Conservation (phyloP, 495 filamentous ascomycete genomes). For the Staphylotrichum longicolle region DNA sequence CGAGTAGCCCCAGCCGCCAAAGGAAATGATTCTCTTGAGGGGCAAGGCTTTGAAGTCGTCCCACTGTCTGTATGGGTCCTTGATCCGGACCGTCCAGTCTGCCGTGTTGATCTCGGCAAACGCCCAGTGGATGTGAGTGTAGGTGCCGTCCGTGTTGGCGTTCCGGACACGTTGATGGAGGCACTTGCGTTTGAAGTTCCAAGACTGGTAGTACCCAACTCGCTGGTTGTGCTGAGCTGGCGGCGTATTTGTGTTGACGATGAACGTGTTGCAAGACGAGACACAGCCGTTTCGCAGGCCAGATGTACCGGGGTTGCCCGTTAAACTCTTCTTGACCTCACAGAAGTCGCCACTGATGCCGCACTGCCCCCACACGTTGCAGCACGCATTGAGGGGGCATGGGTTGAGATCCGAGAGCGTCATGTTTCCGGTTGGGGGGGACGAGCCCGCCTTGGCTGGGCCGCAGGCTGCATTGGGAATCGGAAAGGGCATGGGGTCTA, state of each 20-base stretch:
- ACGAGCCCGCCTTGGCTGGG: slow-evolving; percentile 41
- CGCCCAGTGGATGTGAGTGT: slow-evolving; percentile 35
- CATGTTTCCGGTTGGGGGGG: slow-evolving; percentile 10
- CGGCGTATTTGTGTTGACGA: no score
- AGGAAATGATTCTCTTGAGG: slow-evolving; percentile 36
- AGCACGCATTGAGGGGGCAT: slow-evolving; percentile 24
- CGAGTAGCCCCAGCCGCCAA: slow-evolving; percentile 44
- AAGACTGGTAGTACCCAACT: no score
- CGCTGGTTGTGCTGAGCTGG: no score
- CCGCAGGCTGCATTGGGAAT: slow-evolving; percentile 45
- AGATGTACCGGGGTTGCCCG: no score
- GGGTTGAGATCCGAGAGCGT: slow-evolving; percentile 33
- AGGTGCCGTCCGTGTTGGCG: slow-evolving; percentile 16
- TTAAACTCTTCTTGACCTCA: no score
- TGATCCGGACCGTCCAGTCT: slow-evolving; percentile 17
- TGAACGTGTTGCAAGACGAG: no score
- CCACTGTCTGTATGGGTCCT: slow-evolving; percentile 17
- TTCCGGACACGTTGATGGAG: no score
- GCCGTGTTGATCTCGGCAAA: slow-evolving; percentile 27
- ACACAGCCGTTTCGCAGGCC: no score
- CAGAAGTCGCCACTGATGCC: no score
- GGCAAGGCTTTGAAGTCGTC: slow-evolving; percentile 15
- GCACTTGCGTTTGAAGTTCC: no score
- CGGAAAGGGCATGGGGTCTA: slow-evolving; percentile 39
- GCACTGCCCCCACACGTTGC: no score